Percentiles rank a stretch among this genome's conserved stretches.
Evolutionary conservation across 2,329 filamentous ascomycete genomes (phyloP).

Genomic region (Colletotrichum destructivum): DNA sequence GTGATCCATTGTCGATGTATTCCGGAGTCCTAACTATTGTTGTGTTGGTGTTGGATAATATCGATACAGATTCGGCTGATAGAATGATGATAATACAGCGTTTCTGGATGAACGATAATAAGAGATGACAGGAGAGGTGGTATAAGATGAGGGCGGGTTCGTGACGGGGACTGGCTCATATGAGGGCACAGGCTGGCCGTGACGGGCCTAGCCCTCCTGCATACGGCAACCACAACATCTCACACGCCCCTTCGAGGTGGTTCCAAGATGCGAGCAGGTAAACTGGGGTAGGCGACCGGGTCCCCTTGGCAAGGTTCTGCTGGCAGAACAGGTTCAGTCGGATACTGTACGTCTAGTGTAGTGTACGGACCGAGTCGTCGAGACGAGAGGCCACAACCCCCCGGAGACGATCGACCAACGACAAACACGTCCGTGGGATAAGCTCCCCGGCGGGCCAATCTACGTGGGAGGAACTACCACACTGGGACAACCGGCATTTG

Average conservation of each 20-base stretch:
- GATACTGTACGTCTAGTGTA: background rate
- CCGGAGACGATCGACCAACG: background rate
- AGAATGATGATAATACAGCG: background rate
- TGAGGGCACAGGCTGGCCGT: slow-evolving; percentile 5
- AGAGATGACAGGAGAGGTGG: background rate
- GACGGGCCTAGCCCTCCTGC: background rate
- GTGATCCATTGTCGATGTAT: slow-evolving; percentile 18
- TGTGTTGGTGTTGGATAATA: too few relatives aligned
- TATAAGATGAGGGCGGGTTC: background rate
- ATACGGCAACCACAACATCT: background rate
- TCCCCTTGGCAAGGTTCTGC: slow-evolving; percentile 29
- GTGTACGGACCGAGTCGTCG: background rate
- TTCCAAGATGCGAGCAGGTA: background rate
- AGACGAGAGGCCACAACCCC: background rate
- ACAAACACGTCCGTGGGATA: background rate
- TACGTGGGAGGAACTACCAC: too few relatives aligned
- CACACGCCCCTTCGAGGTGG: background rate
- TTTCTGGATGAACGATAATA: slow-evolving; percentile 13
- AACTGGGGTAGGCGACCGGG: slow-evolving; percentile 15
- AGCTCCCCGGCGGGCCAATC: background rate
- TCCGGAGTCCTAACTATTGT: background rate
- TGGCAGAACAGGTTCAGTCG: slow-evolving; percentile 14
- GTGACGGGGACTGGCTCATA: slow-evolving; percentile 14
- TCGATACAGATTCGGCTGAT: background rate
- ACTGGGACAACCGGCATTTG: slow-evolving; percentile 19